phyloP scores from a whole-genome alignment of 192 early-diverging fungal genomes.

The Tieghemiomyces parasiticus region DNA sequence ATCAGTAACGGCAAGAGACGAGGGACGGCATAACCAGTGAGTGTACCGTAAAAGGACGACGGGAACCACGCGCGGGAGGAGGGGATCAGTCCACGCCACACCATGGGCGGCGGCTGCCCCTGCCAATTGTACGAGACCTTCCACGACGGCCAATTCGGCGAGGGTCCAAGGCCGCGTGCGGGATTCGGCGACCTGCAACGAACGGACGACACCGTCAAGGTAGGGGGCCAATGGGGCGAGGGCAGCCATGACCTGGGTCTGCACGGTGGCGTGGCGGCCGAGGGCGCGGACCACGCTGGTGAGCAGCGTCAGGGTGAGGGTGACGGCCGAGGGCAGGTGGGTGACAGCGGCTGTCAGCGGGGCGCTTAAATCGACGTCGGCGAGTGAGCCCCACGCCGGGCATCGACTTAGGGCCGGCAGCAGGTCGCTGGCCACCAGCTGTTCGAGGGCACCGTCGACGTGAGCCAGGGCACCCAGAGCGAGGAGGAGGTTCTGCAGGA shows the following conservation, averaged over 20 bases:
- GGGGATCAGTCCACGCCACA: background rate
- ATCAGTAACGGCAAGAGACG: background rate
- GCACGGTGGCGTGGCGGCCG: conserved; percentile 1
- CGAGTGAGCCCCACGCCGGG: background rate
- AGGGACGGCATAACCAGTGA: conserved; percentile 2
- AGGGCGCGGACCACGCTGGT: background rate
- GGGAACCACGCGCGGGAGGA: background rate
- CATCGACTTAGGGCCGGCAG: background rate
- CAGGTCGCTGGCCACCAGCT: background rate
- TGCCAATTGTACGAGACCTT: background rate
- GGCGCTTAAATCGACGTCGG: background rate
- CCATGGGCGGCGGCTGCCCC: background rate
- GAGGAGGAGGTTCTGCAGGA: background rate
- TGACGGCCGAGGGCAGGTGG: background rate
- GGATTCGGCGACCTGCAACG: background rate
- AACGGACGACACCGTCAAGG: background rate
- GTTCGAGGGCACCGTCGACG: background rate
- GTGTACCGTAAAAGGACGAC: conserved; percentile 2
- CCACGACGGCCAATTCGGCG: background rate
- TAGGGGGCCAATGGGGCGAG: background rate
- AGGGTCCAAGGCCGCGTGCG: background rate
- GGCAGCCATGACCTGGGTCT: background rate
- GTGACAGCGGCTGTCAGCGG: background rate
- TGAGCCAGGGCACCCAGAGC: background rate
- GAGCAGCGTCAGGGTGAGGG: background rate